These are phyloP conservation scores for Uronychia setigera DNA, from an alignment of 73 alveolate genomes.

Conservation along the genomic window DNA sequence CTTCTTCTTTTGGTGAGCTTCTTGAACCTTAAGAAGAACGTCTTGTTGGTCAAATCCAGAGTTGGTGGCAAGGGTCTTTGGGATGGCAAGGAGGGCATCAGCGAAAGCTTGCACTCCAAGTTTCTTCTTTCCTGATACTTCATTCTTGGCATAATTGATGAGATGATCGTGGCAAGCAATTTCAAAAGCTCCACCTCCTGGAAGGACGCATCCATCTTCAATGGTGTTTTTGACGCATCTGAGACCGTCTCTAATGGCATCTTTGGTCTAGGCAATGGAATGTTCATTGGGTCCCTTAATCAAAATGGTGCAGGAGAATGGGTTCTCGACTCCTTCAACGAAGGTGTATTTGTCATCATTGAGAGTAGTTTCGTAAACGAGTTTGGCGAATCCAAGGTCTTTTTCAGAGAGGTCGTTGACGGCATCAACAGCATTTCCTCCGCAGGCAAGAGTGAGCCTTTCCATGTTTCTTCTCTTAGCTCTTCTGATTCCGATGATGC, in stretches of 20 bases:
- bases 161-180: constrained; percentile 90
- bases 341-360: constrained; percentile 99
- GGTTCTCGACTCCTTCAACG: constrained; percentile 99
- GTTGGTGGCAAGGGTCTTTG: constrained; percentile 95
- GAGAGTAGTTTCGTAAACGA: constrained; percentile 93
- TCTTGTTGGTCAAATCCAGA: constrained; percentile 97
- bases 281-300: constrained; percentile 99
- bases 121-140: constrained; percentile 82
- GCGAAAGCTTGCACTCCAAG: constrained; percentile 95
- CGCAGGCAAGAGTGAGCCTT: constrained; percentile 98
- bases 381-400: constrained; percentile 98
- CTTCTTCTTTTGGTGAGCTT: constrained; percentile 72
- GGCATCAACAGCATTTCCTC: constrained; percentile 99
- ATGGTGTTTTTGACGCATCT: constrained; percentile 98
- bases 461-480: constrained; percentile 99
- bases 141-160: constrained; percentile 50
- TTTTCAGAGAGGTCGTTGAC: constrained; percentile 97
- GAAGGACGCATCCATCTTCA: constrained; percentile 95
- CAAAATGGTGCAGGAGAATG: constrained; percentile 99
- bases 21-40: constrained; percentile 75
- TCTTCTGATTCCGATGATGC: constrained; percentile 98
- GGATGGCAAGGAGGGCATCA: constrained; percentile 94
- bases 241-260: constrained; percentile 99
- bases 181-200: constrained; percentile 99
- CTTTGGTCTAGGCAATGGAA: constrained; percentile 97